phyloP scores from a whole-genome alignment of 2,329 filamentous ascomycete species.

The Apiospora arundinis region DNA sequence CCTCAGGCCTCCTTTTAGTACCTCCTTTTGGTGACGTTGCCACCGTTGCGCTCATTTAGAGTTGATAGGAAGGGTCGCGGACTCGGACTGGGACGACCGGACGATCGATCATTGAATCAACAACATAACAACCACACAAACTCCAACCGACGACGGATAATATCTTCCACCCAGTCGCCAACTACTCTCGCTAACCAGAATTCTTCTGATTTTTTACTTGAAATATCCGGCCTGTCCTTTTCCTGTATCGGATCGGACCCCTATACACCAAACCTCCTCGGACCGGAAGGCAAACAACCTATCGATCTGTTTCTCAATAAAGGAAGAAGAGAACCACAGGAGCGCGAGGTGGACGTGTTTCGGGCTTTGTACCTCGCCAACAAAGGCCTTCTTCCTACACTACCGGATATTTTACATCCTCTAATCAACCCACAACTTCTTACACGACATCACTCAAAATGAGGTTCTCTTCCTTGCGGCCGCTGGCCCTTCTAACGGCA shows the following conservation, averaged over 20 bases:
- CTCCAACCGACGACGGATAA: slow-evolving; percentile 16
- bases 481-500: slow-evolving; percentile 53
- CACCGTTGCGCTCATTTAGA: slow-evolving; percentile 27
- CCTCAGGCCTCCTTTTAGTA: slow-evolving; percentile 23
- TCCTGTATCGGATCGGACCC: slow-evolving; percentile 13
- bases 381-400: slow-evolving; percentile 12
- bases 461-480: slow-evolving; percentile 53
- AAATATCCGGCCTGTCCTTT: background rate
- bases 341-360: slow-evolving; percentile 20
- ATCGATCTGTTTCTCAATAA: slow-evolving; percentile 1
- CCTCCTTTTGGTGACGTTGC: slow-evolving; percentile 26
- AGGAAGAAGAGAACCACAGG: slow-evolving; percentile 6
- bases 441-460: slow-evolving; percentile 42
- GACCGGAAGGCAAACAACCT: background rate
- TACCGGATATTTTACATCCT: slow-evolving; percentile 11
- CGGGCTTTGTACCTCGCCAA: slow-evolving; percentile 3
- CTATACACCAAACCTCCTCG: background rate
- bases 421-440: slow-evolving; percentile 20
- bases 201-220: slow-evolving; percentile 4
- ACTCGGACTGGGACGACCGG: slow-evolving; percentile 22
- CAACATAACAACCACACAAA: background rate
- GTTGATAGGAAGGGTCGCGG: slow-evolving; percentile 22
- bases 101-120: slow-evolving; percentile 16
- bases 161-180: slow-evolving; percentile 15
- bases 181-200: slow-evolving; percentile 19